phyloP scores from a whole-genome alignment of 352 stramenopile species.

The Phytophthora lateralis region DNA sequence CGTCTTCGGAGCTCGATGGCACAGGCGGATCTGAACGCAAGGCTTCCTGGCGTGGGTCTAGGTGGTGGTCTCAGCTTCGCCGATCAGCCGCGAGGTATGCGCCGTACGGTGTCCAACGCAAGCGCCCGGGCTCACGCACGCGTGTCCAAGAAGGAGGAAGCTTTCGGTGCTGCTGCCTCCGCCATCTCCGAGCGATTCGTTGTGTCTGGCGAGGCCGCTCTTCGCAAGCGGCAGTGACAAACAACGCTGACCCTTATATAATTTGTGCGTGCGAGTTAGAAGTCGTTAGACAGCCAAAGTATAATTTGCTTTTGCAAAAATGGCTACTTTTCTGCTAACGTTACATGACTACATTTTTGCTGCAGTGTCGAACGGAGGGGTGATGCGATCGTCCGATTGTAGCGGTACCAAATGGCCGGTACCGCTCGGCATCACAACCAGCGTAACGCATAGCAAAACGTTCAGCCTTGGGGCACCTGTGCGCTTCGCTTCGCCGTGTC shows the following conservation, averaged over 20 bases:
- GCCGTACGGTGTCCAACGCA: slow-evolving; percentile 66
- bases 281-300: slow-evolving; percentile 4
- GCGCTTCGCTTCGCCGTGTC: neutral
- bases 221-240: slow-evolving; percentile 38
- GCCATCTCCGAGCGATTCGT: slow-evolving; percentile 83
- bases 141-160: slow-evolving; percentile 86
- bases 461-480: slow-evolving; percentile 17
- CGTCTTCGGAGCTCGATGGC: slow-evolving; percentile 66
- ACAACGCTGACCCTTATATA: neutral
- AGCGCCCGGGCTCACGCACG: slow-evolving; percentile 65
- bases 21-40: slow-evolving; percentile 56
- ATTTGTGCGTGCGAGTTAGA: slow-evolving; percentile 12
- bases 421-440: slow-evolving; percentile 11
- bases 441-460: slow-evolving; percentile 31
- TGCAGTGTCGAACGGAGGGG: slow-evolving; percentile 7
- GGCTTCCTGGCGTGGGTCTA: slow-evolving; percentile 42
- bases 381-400: slow-evolving; percentile 19
- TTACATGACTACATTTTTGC: slow-evolving; percentile 16
- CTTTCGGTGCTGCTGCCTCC: slow-evolving; percentile 79
- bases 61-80: slow-evolving; percentile 29
- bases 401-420: slow-evolving; percentile 20
- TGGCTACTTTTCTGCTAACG: slow-evolving; percentile 8
- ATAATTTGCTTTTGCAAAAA: slow-evolving; percentile 4
- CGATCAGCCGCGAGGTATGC: slow-evolving; percentile 50
- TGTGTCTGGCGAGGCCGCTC: slow-evolving; percentile 40